Evolutionary conservation across 371 early-diverging fungal genomes (phyloP).

Genomic region (Apophysomyces trapeziformis): DNA sequence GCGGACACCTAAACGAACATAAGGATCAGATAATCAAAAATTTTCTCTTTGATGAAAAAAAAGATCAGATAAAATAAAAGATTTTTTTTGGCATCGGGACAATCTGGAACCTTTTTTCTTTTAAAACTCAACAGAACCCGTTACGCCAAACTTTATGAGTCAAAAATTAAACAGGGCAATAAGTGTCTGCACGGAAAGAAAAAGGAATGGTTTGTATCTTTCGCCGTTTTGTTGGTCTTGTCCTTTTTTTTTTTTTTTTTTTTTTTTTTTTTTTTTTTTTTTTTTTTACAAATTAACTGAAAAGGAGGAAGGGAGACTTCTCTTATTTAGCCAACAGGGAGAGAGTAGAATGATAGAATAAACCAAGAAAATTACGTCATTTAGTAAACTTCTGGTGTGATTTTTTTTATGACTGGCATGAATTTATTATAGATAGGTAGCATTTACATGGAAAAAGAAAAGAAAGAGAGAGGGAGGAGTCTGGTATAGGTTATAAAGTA

Average conservation of each 20-base stretch:
- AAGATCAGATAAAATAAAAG: conserved; percentile 4
- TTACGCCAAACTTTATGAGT: neutral
- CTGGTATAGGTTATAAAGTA: neutral
- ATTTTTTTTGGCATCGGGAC: conserved; percentile 2
- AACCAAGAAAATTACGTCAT: conserved; percentile 5
- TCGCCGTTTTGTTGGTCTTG: no score
- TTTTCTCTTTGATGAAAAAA: neutral
- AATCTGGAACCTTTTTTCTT: conserved; percentile 4
- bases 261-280: neutral
- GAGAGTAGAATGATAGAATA: neutral
- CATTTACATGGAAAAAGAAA: neutral
- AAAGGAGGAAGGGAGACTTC: neutral
- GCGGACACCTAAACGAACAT: neutral
- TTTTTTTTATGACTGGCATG: conserved; percentile 5
- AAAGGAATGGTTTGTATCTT: neutral
- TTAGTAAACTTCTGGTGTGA: neutral
- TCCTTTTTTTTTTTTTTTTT: neutral
- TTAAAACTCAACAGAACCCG: neutral
- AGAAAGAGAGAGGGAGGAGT: conserved; percentile 1
- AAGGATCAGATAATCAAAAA: conserved; percentile 1
- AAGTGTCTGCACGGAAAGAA: neutral
- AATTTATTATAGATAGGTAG: neutral
- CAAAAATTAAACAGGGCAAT: neutral
- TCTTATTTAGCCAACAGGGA: neutral
- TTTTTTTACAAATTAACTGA: neutral